phyloP scores from a whole-genome alignment of 441 rosid genomes.

The Raphanus hybrid region DNA sequence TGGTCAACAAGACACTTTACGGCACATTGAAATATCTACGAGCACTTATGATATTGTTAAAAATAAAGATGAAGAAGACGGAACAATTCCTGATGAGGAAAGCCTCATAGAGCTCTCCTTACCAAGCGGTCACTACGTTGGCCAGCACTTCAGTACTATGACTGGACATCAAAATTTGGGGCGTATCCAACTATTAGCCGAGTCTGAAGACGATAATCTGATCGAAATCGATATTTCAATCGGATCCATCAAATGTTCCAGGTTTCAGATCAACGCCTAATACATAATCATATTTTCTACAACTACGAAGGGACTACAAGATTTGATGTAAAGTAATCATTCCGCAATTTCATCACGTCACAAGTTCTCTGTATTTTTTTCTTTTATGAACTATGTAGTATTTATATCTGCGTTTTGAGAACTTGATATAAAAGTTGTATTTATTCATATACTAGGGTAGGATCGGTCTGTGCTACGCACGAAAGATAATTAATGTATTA shows the following conservation, averaged over 20 bases:
- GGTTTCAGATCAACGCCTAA: slow-evolving; percentile 74
- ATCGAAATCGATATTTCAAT: slow-evolving; percentile 90
- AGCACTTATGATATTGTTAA: neutral
- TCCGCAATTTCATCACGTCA: no score
- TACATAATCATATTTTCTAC: neutral
- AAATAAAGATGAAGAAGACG: slow-evolving; percentile 55
- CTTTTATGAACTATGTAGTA: no score
- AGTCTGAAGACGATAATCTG: slow-evolving; percentile 85
- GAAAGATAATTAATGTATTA: no score
- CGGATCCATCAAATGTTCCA: slow-evolving; percentile 85
- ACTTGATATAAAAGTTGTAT: no score
- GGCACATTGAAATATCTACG: slow-evolving; percentile 35
- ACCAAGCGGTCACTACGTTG: slow-evolving; percentile 69
- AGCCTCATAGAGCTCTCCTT: slow-evolving; percentile 84
- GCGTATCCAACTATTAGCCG: slow-evolving; percentile 55
- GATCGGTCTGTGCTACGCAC: no score
- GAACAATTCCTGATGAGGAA: slow-evolving; percentile 81
- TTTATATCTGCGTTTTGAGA: no score
- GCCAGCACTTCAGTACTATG: slow-evolving; percentile 32
- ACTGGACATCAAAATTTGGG: slow-evolving; percentile 43
- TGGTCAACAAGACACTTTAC: slow-evolving; percentile 12
- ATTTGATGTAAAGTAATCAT: slow-evolving; percentile 15
- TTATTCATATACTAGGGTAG: no score
- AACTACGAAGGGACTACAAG: neutral
- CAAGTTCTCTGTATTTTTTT: no score